These are phyloP conservation scores for Danielia oregonensis DNA, from an alignment of 805 yeast genomes.

Conservation along the genomic window DNA sequence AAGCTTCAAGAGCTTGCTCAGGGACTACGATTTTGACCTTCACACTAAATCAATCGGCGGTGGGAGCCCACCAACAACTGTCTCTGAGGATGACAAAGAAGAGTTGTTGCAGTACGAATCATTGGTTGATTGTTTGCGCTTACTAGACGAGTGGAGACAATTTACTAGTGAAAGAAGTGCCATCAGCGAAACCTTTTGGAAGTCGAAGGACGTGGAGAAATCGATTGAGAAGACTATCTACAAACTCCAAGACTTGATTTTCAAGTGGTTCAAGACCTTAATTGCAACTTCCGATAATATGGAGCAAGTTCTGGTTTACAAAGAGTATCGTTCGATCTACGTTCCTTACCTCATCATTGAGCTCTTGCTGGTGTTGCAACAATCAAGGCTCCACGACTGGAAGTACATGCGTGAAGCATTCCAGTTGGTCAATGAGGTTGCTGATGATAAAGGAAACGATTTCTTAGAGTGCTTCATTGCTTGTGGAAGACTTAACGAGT, in stretches of 20 bases:
- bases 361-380: constrained; percentile 49
- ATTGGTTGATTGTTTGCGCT: constrained; percentile 40
- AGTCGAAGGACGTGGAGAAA: constrained; percentile 30
- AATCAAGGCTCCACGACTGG: constrained; percentile 35
- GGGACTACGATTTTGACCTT: constrained; percentile 49
- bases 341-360: constrained; percentile 72
- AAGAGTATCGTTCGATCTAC: constrained; percentile 61
- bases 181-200: constrained; percentile 19
- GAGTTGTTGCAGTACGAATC: constrained; percentile 50
- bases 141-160: constrained; percentile 50
- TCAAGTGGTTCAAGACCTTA: constrained; percentile 36
- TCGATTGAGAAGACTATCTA: constrained; percentile 33
- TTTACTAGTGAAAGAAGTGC: constrained; percentile 18
- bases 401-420: constrained; percentile 54
- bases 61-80: constrained; percentile 4
- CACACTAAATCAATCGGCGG: constrained; percentile 24
- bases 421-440: constrained; percentile 57
- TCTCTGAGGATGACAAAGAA: constrained; percentile 34
- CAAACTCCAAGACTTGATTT: constrained; percentile 25
- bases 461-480: constrained; percentile 58
- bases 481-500: constrained; percentile 54
- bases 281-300: constrained; percentile 11
- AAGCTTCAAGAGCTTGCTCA: constrained; percentile 48
- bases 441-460: constrained; percentile 57
- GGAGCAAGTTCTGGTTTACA: constrained; percentile 38